Evolutionary conservation across 192 early-diverging fungal species (phyloP), one percentile per base, ranked within the genome.

Genomic region (Entomortierella beljakovae): DNA sequence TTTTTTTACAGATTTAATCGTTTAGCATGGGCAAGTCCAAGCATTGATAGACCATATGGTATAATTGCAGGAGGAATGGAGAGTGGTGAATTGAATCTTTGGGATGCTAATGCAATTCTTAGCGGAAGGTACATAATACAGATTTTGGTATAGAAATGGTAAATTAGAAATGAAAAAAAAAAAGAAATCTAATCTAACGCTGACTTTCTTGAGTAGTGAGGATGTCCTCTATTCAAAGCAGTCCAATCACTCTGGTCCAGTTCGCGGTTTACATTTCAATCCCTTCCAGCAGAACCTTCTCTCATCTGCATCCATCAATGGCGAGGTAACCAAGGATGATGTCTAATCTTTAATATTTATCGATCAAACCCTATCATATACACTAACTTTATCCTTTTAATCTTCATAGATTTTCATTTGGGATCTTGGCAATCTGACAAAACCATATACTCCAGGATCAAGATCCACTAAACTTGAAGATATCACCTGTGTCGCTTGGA

Each of bases 31-130:
- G 87, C 85, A 29, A 74, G 72, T 58, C 71, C 70, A 43, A 80
- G 77, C 15, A 42, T 70, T 28, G 76, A 83, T 46, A 74, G 85
- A 35, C 79, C 90, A 34, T 81, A 88, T 49, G 96, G 97, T 53
- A 84, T 97, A 13, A 82, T 99, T 62, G 98, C 95, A 5, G 94
- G 95, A 64, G 98, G 98, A 23, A 88, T 97, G 87, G 97, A 98
- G 80, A 97, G 93, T 83, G 96, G 98, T 38, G 95, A 96, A 70
- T 82, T 99, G 52, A 84, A 89, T 33, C 70, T 98, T 29, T 99
- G 95, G 95, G 89, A 97, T 81, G 89, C 95, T 9, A 68, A 81
- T 22, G 84, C 86, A 29, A 91, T 98, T 54, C 71, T 96, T 13
- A 88, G 86, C 50, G 89, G 87, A 61, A 85, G 88, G 46, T 81